These are phyloP conservation scores for Triangularia setosa DNA, from an alignment of 2,329 filamentous ascomycete genomes.

Conservation along the genomic window DNA sequence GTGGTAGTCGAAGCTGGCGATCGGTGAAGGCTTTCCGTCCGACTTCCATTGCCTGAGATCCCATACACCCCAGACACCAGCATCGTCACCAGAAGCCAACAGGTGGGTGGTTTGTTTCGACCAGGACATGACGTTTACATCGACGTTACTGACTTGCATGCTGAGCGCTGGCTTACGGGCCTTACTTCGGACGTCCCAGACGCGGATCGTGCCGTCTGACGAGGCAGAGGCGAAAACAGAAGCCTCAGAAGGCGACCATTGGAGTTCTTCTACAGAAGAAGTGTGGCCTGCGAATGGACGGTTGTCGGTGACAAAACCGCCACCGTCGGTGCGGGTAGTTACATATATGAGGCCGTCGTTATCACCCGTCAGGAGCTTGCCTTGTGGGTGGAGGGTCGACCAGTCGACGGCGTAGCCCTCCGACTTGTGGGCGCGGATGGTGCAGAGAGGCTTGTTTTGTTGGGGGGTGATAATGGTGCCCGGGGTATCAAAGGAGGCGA, in stretches of 20 bases:
- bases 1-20: conserved; percentile 94
- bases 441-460: conserved; percentile 84
- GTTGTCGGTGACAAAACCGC: conserved; percentile 83
- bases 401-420: conserved; percentile 98
- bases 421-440: conserved; percentile 82
- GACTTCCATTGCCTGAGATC: conserved; percentile 94
- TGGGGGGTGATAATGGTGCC: conserved; percentile 74
- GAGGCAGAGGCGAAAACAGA: conserved; percentile 94
- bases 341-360: conserved; percentile 85
- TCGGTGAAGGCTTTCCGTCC: conserved; percentile 63
- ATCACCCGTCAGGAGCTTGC: conserved; percentile 88
- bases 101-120: conserved; percentile 83
- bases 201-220: conserved; percentile 88
- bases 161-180: conserved; percentile 82
- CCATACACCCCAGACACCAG: conserved; percentile 94
- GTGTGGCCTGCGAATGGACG: conserved; percentile 80
- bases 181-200: conserved; percentile 94
- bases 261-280: conserved; percentile 85
- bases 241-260: conserved; percentile 91
- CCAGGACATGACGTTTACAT: conserved; percentile 98
- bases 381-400: conserved; percentile 76
- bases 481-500: conserved; percentile 84
- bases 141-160: conserved; percentile 75
- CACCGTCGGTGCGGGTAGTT: conserved; percentile 81
- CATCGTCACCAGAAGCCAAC: conserved; percentile 86